A percentile compares a stretch with the other conserved stretches of the same genome.
Evolutionary conservation across 495 filamentous ascomycete species (phyloP).

Genomic region (Hypoxylon cercidicola): DNA sequence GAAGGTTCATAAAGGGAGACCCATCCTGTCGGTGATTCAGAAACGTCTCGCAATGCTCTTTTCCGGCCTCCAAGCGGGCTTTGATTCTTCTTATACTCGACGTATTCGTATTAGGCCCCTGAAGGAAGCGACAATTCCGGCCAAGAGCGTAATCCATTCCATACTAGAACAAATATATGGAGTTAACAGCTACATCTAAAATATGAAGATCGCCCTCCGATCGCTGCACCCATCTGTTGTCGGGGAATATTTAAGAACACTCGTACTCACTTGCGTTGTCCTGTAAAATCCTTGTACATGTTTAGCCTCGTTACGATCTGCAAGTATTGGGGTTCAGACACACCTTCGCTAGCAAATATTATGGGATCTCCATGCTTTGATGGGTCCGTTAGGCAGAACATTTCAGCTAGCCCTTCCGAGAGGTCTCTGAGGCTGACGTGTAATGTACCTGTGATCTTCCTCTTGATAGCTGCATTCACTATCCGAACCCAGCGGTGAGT

Average conservation of each 20-base stretch:
- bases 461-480: constrained; percentile 66
- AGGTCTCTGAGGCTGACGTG: constrained; percentile 63
- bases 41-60: constrained; percentile 73
- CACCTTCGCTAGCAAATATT: constrained; percentile 81
- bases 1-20: constrained; percentile 74
- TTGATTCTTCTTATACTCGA: constrained; percentile 64
- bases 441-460: constrained; percentile 65
- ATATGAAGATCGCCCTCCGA: too few species aligned
- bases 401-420: constrained; percentile 77
- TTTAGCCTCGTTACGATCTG: constrained; percentile 14
- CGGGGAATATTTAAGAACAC: background rate
- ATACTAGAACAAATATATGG: constrained; percentile 49
- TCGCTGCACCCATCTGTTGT: too few species aligned
- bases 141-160: constrained; percentile 67
- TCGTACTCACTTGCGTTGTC: constrained; percentile 60
- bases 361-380: constrained; percentile 79
- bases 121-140: constrained; percentile 71
- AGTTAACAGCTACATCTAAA: background rate
- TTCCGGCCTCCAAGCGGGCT: constrained; percentile 63
- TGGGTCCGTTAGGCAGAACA: constrained; percentile 82
- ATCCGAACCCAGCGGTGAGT: constrained; percentile 68
- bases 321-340: constrained; percentile 20
- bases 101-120: constrained; percentile 67
- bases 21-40: constrained; percentile 75
- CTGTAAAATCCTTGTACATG: constrained; percentile 63